Conservation (phyloP, 805 yeast genomes). For the Cyberlindnera xylosilytica region DNA sequence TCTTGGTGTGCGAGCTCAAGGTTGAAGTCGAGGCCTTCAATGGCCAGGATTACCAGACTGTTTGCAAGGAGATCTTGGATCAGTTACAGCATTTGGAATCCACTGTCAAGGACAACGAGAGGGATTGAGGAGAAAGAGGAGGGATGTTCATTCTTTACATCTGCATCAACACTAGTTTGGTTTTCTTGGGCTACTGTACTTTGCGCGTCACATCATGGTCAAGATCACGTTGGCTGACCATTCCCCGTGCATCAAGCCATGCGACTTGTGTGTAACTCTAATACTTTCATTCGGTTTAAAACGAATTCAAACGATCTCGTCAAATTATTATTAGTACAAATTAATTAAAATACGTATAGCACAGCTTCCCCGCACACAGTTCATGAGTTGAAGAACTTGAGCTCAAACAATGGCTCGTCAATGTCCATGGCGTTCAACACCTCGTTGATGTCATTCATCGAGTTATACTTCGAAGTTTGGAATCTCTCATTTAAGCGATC, state of each 20-base stretch:
- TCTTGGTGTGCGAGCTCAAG: slow-evolving; percentile 49
- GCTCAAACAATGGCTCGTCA: slow-evolving; percentile 17
- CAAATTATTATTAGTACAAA: no score
- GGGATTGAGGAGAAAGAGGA: slow-evolving; percentile 13
- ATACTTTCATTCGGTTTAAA: no score
- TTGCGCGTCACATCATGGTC: no score
- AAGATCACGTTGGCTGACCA: no score
- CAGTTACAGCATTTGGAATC: slow-evolving; percentile 43
- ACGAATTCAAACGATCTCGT: no score
- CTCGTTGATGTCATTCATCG: slow-evolving; percentile 8
- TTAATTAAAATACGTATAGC: no score
- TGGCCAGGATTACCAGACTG: slow-evolving; percentile 36
- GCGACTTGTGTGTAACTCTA: no score
- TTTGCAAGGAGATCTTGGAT: slow-evolving; percentile 48
- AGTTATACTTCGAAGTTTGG: slow-evolving; percentile 11
- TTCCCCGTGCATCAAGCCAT: no score
- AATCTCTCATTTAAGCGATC: slow-evolving; percentile 17
- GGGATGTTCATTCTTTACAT: no score
- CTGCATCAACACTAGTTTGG: no score
- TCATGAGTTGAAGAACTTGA: slow-evolving; percentile 4
- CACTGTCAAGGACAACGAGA: slow-evolving; percentile 37
- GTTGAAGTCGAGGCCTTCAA: slow-evolving; percentile 43
- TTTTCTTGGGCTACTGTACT: no score
- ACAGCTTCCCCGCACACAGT: no score
- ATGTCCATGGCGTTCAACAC: slow-evolving; percentile 14